phyloP scores from a whole-genome alignment of 2,329 filamentous ascomycete species.

The Cercospora janseana region DNA sequence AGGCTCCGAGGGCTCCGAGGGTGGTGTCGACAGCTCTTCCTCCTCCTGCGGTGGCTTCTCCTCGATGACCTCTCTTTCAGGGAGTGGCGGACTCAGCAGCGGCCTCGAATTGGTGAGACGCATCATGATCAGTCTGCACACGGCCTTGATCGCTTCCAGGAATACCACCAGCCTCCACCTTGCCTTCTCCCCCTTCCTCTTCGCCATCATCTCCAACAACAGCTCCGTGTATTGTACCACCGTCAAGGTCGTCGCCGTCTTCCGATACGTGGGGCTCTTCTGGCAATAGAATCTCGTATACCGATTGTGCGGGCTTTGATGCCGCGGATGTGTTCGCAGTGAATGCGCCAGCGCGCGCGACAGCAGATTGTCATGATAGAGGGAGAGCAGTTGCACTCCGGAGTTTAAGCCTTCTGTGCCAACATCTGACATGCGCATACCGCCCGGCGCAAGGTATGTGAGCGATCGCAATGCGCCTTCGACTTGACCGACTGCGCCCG shows the following conservation, averaged over 20 bases:
- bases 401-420: conserved; percentile 83
- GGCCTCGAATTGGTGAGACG: conserved; percentile 80
- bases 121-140: conserved; percentile 77
- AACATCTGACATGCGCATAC: conserved; percentile 88
- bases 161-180: conserved; percentile 86
- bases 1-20: conserved; percentile 43
- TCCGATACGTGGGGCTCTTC: conserved; percentile 68
- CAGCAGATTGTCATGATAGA: conserved; percentile 90
- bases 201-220: conserved; percentile 95
- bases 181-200: conserved; percentile 74
- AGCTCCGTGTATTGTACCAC: conserved; percentile 93
- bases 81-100: conserved; percentile 77
- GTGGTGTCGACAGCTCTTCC: conserved; percentile 46
- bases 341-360: conserved; percentile 58
- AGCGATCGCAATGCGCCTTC: conserved; percentile 89
- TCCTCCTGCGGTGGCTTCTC: conserved; percentile 41
- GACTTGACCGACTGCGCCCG: conserved; percentile 88
- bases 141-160: conserved; percentile 80
- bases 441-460: conserved; percentile 91
- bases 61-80: conserved; percentile 73
- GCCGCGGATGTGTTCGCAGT: conserved; percentile 51
- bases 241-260: conserved; percentile 77
- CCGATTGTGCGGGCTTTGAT: conserved; percentile 56
- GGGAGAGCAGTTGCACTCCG: conserved; percentile 80
- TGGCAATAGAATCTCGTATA: conserved; percentile 65